Evolutionary conservation across 805 yeast genomes (phyloP), one percentile per base, ranked within the genome.

Genomic region (Candida koratica): DNA sequence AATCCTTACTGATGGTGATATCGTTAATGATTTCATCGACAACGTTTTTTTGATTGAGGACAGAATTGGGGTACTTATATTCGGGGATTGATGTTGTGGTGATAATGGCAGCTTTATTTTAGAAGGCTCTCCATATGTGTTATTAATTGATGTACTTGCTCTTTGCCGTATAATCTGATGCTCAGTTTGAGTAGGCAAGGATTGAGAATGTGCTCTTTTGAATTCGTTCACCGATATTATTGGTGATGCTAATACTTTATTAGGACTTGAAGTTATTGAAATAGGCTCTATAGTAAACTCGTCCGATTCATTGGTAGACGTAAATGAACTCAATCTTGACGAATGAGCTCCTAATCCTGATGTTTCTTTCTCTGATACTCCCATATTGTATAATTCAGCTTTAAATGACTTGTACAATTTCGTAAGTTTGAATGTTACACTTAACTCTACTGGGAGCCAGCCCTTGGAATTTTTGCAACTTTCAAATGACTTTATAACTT

Each of bases 11-110:
- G 61, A 61, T 7, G 69, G 70, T 9, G 68, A 59, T 7, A 64
- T 62, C 3, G 68, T 60, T 5, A 67, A 51, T 4, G 67, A 56
- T 36, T 64, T 64, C 25, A 67, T 49, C 1, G 71, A 61, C 9
- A 63, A 66, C 1, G 63, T 53, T 25, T 56, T 52, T 14, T 22
- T 39, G 11, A 44, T 37, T 20, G 37, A 32, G 9, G 48, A 44
- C 26, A 17, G 37, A 4, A 15, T 4, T 26, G 37, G 37, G 23
- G 9, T 20, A 20, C 23, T 44, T 14, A 29, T 19, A 28, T 44
- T 10, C 42, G 51, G 17, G 6, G 29, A 29, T 9, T 15, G 28
- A 15, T n/a, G 12, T 34, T 24, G 22, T 12, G 38, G 28, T 25
- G 17, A 23, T 14, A 25, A 16, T 12, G 25, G 30, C 24, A 20